Evolutionary conservation across 2,329 filamentous ascomycete genomes (phyloP), one percentile per base, ranked within the genome.

Genomic region (Exophiala lecanii-corni): DNA sequence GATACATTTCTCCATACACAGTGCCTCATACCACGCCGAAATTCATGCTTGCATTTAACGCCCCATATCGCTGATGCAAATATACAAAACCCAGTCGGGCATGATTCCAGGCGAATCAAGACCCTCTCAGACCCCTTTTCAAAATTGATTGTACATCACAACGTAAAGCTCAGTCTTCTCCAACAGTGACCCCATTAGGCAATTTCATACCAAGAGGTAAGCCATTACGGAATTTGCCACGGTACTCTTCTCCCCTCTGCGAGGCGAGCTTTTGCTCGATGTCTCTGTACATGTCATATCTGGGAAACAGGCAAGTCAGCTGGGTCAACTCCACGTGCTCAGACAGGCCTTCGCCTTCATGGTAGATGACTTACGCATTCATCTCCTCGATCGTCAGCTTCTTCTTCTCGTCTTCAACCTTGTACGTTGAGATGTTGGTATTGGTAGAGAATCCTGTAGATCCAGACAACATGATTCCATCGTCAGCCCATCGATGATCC

Each of bases 301-400:
- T 75, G 41, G n/a, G n/a, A n/a, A n/a, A 26, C 12, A 12, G 23
- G 23, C 7, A 12, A 26, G 6, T 26, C 6, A 12, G 7, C 23
- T 26, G 6, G 6, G 6, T 26, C 23, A 26, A 26, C 23, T 26
- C 23, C n/a, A n/a, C n/a, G n/a, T n/a, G n/a, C n/a, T 26, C 23
- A 12, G 23, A 26, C 23, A 26, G 12, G 23, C 6, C 23, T 26
- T 12, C 12, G 23, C 6, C 23, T 26, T 26, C 7, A 26, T n/a
- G n/a, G n/a, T n/a, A n/a, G n/a, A n/a, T n/a, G 3, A 69, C 73
- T 66, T 65, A 78, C 68, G 69, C 67, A 47, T 84, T 84, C 79
- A 84, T 83, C 59, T 84, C 80, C 50, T 82, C 78, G 37, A 84
- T 82, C 0, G 81, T 84, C 21, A 84, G 57, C 49, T 81, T 80